Evolutionary conservation across 2,329 filamentous ascomycete genomes (phyloP), one percentile per base, ranked within the genome.

Genomic region (Talaromyces sp.): DNA sequence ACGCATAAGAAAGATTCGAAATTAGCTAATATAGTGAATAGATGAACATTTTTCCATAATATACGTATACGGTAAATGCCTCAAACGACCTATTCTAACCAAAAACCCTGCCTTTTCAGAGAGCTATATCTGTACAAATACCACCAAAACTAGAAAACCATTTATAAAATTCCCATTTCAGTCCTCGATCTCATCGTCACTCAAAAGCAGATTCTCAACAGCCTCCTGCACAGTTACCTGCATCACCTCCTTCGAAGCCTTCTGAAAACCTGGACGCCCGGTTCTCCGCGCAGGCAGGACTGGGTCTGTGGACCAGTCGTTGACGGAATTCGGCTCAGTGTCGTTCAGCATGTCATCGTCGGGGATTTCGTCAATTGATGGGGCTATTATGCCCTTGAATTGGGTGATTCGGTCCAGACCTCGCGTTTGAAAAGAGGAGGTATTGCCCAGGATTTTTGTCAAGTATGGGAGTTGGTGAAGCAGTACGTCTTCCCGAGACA

Each of bases 391-490:
- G 17, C 85, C 86, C 6, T 81, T 82, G 66, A 92, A 89, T 2
- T 82, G 81, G 0, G 87, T 87, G 8, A 95, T 83, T 67, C 83
- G 87, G 12, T 88, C 85, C 9, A 92, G 79, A 21, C 88, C 85
- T 56, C 78, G 80, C 2, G 83, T 74, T 12, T 50, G 43, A 26
- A 78, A 70, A 48, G 73, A 56, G 53, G 65, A 62, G 59, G 69
- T 68, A 59, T 69, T 68, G 59, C 69, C 66, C 74, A 68, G 62
- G 43, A 97, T 90, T 56, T 85, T 82, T 1, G 87, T 81, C 80
- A 94, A 86, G 73, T 96, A 97, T 0, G 94, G 94, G 0, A 99
- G 81, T 9, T 91, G 86, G 65, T 97, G 91, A 26, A 97, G 83
- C 0, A 97, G 62, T 11, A 73, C 58, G 56, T 78, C 76, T 51